These are phyloP conservation scores for Trichoderma sp. DNA, from an alignment of 2,329 filamentous ascomycete genomes.

Conservation along the genomic window DNA sequence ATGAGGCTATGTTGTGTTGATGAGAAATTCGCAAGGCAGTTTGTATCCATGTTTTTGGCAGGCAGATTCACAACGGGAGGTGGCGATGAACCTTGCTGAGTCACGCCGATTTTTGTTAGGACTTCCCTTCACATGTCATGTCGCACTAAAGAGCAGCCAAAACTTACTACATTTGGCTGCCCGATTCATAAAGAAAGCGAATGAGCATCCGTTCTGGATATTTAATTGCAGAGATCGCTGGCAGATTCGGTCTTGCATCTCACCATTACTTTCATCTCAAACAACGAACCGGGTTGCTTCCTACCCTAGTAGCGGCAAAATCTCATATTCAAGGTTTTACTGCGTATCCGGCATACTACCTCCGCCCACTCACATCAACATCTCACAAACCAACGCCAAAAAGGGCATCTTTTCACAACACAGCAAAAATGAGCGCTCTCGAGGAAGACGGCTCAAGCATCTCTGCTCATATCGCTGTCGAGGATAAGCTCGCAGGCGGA, in stretches of 20 bases:
- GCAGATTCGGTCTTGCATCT: neutral
- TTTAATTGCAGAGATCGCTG: neutral
- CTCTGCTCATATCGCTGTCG: constrained; percentile 24
- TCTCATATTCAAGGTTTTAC: neutral
- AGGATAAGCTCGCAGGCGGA: constrained; percentile 25
- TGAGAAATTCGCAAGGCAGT: neutral
- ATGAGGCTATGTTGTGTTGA: neutral
- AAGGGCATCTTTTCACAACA: neutral
- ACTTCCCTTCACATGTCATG: neutral
- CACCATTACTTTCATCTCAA: neutral
- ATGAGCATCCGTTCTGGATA: neutral
- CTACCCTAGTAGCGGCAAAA: neutral
- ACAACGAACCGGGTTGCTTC: neutral
- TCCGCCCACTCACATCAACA: neutral
- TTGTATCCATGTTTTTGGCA: neutral
- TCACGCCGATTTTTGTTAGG: constrained; percentile 12
- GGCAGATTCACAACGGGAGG: neutral
- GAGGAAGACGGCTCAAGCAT: constrained; percentile 8
- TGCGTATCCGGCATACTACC: neutral
- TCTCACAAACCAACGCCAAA: neutral
- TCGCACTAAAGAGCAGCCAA: neutral
- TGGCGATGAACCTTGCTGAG: constrained; percentile 16
- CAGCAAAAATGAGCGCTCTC: neutral
- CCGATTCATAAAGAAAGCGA: neutral
- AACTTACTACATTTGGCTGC: neutral